A percentile compares a stretch with the other conserved stretches of the same genome.
phyloP scores from a whole-genome alignment of 2,329 filamentous ascomycete genomes.

The Daldinia sp. region DNA sequence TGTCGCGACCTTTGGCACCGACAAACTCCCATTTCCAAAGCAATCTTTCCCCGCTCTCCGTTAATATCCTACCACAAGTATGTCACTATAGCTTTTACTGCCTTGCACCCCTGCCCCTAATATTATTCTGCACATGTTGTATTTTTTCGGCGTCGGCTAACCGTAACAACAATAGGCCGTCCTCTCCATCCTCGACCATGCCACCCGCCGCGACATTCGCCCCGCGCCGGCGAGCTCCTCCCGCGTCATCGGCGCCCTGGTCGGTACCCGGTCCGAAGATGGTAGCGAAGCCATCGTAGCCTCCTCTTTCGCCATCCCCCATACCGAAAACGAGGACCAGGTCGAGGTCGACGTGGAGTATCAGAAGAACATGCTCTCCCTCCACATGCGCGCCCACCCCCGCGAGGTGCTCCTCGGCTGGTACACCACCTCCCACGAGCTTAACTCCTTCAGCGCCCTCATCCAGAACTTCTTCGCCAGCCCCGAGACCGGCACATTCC shows the following conservation, averaged over 20 bases:
- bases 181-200: slow-evolving; percentile 89
- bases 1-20: slow-evolving; percentile 89
- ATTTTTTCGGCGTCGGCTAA: too few relatives aligned
- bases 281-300: slow-evolving; percentile 95
- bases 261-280: slow-evolving; percentile 94
- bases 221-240: slow-evolving; percentile 77
- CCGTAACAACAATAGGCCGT: slow-evolving; percentile 58
- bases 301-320: slow-evolving; percentile 96
- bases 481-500: slow-evolving; percentile 95
- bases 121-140: background rate
- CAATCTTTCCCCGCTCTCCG: slow-evolving; percentile 88
- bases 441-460: slow-evolving; percentile 97
- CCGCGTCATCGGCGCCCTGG: slow-evolving; percentile 94
- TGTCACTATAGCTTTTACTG: slow-evolving; percentile 42
- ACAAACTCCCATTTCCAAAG: slow-evolving; percentile 79
- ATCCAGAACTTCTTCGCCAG: slow-evolving; percentile 99
- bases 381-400: slow-evolving; percentile 93
- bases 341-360: slow-evolving; percentile 99
- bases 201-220: slow-evolving; percentile 80
- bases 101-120: background rate
- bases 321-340: slow-evolving; percentile 98
- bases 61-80: slow-evolving; percentile 96
- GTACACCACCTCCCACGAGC: slow-evolving; percentile 96
- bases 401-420: slow-evolving; percentile 95
- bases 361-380: slow-evolving; percentile 97